Evolutionary conservation across 2,329 filamentous ascomycete species (phyloP).

Genomic region (Lecanicillium sp.): DNA sequence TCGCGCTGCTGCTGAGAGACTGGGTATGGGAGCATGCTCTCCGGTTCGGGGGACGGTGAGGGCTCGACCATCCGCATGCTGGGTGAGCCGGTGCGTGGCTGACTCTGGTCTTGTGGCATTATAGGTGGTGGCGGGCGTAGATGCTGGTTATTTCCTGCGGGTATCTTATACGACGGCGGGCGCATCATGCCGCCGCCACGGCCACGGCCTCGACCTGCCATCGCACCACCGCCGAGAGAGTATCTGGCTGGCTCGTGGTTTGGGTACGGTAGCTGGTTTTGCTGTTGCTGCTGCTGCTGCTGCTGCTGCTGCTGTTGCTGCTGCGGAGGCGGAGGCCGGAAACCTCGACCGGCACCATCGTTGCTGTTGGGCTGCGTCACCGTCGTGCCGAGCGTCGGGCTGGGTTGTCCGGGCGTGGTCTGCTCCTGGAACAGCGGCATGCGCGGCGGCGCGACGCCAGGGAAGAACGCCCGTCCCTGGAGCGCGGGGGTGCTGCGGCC

Average conservation of each 20-base stretch:
- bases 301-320: slow-evolving; percentile 14
- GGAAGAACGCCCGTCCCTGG: not conserved
- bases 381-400: slow-evolving; percentile 34
- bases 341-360: too few relatives aligned
- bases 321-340: too few relatives aligned
- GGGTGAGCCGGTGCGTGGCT: slow-evolving; percentile 21
- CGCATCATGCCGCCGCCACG: not conserved
- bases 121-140: not conserved
- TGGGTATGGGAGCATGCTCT: slow-evolving; percentile 21
- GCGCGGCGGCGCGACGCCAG: slow-evolving; percentile 25
- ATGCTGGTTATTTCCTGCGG: slow-evolving; percentile 16
- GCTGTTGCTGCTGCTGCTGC: slow-evolving; percentile 12
- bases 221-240: slow-evolving; percentile 2
- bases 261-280: not conserved
- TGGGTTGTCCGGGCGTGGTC: slow-evolving; percentile 34
- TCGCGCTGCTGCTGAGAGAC: slow-evolving; percentile 18
- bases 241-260: slow-evolving; percentile 5
- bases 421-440: slow-evolving; percentile 26
- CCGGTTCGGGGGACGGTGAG: slow-evolving; percentile 26
- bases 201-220: not conserved
- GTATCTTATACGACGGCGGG: slow-evolving; percentile 14
- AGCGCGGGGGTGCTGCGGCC: slow-evolving; percentile 13
- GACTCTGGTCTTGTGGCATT: not conserved
- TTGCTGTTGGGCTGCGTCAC: too few relatives aligned
- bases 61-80: slow-evolving; percentile 34